Evolutionary conservation across 2,329 filamentous ascomycete species (phyloP), one percentile per base, ranked within the genome.

Genomic region (Tolypocladium tundrense): DNA sequence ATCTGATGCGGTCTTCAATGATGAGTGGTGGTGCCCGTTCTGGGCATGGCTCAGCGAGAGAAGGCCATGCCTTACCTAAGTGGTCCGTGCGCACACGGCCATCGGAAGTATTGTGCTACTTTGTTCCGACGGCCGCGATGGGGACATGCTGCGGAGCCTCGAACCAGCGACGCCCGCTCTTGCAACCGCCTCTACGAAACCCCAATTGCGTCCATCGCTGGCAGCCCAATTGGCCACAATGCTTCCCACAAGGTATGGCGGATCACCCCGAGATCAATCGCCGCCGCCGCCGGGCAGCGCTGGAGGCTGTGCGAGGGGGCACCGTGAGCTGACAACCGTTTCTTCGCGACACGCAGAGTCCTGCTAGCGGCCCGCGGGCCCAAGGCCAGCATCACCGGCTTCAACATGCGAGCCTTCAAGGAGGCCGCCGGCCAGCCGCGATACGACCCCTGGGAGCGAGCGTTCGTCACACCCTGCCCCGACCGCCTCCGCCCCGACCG

Each of bases 381-480:
- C 66, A 81, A 82, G 78, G 80, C 84, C 70, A 91, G 90, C 81
- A 84, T 95, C 75, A 97, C 93, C 68, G 93, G 93, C 77, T 97
- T 97, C 82, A 88, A 94, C 78, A 82, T 91, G 69, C 85, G 84
- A 72, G 88, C 90, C 75, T 87, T 92, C 75, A 88, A 85, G 71
- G 84, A 83, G 62, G 81, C 91, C 52, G 79, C 89, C 66, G 84
- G 84, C 63, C 81, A 76, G 63, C 78, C 79, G 59, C 74, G 77
- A 72, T 84, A 86, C 73, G 85, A 88, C 64, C 85, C 85, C 53
- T 88, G 85, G 85, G 83, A 84, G 71, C 74, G 79, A 77, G 70
- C 73, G 85, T 88, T 63, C 73, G 83, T 83, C 60, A 31, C 42
- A 19, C 40, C 43, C 51, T 41, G n/a, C n/a, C 51, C 24, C 21